phyloP scores from a whole-genome alignment of 2,329 filamentous ascomycete genomes.

The Colletotrichum melonis region DNA sequence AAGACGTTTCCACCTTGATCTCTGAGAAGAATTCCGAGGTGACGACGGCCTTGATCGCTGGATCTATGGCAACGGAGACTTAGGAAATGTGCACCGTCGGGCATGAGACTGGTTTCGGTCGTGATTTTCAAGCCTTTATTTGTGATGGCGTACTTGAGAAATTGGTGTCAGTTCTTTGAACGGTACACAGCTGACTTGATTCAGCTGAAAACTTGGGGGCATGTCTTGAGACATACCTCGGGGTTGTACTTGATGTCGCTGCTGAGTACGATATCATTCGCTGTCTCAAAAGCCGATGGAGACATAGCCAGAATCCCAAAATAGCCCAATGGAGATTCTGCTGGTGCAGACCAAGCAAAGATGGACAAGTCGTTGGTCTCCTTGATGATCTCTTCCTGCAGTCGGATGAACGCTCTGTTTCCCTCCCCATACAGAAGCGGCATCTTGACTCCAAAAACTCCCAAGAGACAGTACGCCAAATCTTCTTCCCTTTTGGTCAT shows the following conservation, averaged over 20 bases:
- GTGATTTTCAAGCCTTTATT: constrained; percentile 9
- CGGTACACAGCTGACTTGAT: background rate
- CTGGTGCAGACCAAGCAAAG: constrained; percentile 8
- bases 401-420: constrained; percentile 37
- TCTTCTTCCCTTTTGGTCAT: constrained; percentile 40
- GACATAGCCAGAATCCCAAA: background rate
- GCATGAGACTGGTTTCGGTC: background rate
- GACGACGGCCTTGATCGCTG: background rate
- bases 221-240: background rate
- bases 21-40: background rate
- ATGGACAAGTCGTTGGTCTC: constrained; percentile 9
- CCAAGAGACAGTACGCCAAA: constrained; percentile 41
- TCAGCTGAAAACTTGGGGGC: background rate
- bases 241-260: background rate
- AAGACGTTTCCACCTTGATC: constrained; percentile 1
- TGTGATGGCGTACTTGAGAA: background rate
- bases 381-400: constrained; percentile 27
- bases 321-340: background rate
- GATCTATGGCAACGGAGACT: background rate
- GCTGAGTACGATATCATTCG: background rate
- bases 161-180: background rate
- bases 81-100: background rate
- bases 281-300: background rate
- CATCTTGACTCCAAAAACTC: constrained; percentile 43
- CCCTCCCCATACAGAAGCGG: constrained; percentile 42